phyloP scores from a whole-genome alignment of 2,329 filamentous ascomycete species.

The Aspergillus japonicus region DNA sequence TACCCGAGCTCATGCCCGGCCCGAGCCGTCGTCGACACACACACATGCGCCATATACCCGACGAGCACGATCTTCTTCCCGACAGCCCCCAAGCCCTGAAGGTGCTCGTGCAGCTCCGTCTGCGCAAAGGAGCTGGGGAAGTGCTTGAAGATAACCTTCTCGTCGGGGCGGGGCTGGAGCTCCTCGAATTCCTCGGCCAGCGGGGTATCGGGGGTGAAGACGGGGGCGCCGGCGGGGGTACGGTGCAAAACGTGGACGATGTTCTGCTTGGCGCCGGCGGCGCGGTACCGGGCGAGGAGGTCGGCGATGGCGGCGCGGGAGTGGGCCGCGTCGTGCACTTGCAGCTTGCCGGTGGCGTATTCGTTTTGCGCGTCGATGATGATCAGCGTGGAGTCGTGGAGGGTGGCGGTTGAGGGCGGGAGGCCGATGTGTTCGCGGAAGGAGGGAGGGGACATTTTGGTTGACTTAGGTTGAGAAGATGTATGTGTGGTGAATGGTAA shows the following conservation, averaged over 20 bases:
- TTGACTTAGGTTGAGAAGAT: too few species aligned
- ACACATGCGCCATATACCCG: constrained; percentile 55
- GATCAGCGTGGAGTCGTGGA: constrained; percentile 59
- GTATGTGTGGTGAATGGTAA: too few species aligned
- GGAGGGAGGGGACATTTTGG: constrained; percentile 13
- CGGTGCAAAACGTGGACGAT: constrained; percentile 64
- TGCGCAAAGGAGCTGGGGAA: constrained; percentile 60
- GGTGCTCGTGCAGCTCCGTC: constrained; percentile 57
- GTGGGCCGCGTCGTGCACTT: constrained; percentile 53
- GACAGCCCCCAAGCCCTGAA: constrained; percentile 48
- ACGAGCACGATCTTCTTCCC: constrained; percentile 59
- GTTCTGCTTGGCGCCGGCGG: constrained; percentile 44
- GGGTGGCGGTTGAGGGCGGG: constrained; percentile 55
- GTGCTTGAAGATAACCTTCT: constrained; percentile 60
- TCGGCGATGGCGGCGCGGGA: constrained; percentile 58
- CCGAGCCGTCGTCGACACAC: constrained; percentile 62
- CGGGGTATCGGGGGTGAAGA: constrained; percentile 63
- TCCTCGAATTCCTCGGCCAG: constrained; percentile 63
- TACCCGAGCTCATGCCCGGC: constrained; percentile 61
- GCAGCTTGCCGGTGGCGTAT: constrained; percentile 56
- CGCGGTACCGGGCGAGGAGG: constrained; percentile 62
- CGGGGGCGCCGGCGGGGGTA: constrained; percentile 59
- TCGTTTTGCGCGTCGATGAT: constrained; percentile 73
- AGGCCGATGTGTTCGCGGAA: constrained; percentile 58
- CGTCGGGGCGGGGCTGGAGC: constrained; percentile 53